Evolutionary conservation across 176 grass and related monocot species (phyloP), one percentile per base, ranked within the genome.

Genomic region (Oryza australiensis): DNA sequence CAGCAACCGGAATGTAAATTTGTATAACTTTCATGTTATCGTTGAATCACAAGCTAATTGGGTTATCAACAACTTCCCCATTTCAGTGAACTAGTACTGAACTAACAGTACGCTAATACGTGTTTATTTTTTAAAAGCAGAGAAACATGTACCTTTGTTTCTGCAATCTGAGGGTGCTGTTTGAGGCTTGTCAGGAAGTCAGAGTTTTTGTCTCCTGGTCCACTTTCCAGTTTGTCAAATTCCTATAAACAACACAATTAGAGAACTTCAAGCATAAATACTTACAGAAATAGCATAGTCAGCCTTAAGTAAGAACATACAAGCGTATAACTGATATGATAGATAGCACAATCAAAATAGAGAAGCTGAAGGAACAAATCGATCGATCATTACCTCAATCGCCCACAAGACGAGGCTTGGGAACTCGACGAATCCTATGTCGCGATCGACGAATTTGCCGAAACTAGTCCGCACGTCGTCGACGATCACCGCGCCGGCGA

Each of bases 371-470:
- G 51, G 51, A 3, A 3, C 20, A 55, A 2, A 1, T 22, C 20
- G 18, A 55, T 22, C 51, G 51, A 55, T 55, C 0, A 9, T 81
- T 72, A 87, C 91, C 81, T 93, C 72, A 67, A 93, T 46, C 6
- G 66, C 65, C 91, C 84, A 93, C 4, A 93, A 30, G 26, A 89
- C 49, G 27, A 93, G 78, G 72, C 77, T 78, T 1, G 81, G 78
- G 8, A 89, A 78, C 53, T 89, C 84, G 2, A 93, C 65, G 33
- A 89, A 87, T 11, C 91, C 87, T 12, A 93, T 85, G 63, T 89
- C 81, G 38, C 91, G 87, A 48, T 93, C 84, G 38, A 93, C 72
- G 66, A 83, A 86, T 26, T 84, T 84, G 24, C 73, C 64, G n/a
- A 74, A 69, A 26, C 63, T 76, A 53, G n/a, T 57, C 22, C 24